Evolutionary conservation across 192 early-diverging fungal genomes (phyloP), one percentile per base, ranked within the genome.

Genomic region (Entomortierella beljakovae): DNA sequence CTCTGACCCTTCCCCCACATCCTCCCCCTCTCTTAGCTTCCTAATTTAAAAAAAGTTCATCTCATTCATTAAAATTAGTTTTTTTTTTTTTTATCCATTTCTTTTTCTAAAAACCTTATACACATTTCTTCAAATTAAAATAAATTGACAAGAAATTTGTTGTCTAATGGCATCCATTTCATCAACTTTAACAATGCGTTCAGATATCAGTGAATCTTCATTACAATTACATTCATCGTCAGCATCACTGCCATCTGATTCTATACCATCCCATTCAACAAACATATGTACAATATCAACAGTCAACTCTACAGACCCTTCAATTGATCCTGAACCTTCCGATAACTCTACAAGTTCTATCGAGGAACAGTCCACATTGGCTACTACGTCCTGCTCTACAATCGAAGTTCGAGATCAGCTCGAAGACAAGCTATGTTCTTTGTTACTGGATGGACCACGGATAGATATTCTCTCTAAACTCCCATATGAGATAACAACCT

Each of bases 401-500:
- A 31, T 25, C 9, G 40, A 31, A 42, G 61, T 59, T 22, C 42
- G 51, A 18, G 35, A 40, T 15, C 40, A 20, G 0, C 62, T 72
- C 55, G n/a, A 57, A 28, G 48, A 72, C 33, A 48, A 74, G 34
- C 23, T 74, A 32, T 76, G 62, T 43, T 15, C 52, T 3, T 16
- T 51, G 7, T 58, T 61, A 11, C 64, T 62, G 59, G 49, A 65
- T 42, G 67, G 52, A 40, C 31, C 63, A 43, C 56, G 49, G 50
- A 66, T 71, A 84, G 91, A 92, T 64, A 85, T 91, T 57, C 80
- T 92, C 6, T 81, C 81, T 13, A 81, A 63, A 20, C 89, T 96
- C 1, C 95, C 95, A 1, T 84, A 84, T 64, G 95, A 96, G 69
- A 83, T 96, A 13, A 90, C 90, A 13, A 71, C 86, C 34, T 83